Evolutionary conservation across 768 basidiomycete species (phyloP).

Genomic region (Lactarius tabidus): DNA sequence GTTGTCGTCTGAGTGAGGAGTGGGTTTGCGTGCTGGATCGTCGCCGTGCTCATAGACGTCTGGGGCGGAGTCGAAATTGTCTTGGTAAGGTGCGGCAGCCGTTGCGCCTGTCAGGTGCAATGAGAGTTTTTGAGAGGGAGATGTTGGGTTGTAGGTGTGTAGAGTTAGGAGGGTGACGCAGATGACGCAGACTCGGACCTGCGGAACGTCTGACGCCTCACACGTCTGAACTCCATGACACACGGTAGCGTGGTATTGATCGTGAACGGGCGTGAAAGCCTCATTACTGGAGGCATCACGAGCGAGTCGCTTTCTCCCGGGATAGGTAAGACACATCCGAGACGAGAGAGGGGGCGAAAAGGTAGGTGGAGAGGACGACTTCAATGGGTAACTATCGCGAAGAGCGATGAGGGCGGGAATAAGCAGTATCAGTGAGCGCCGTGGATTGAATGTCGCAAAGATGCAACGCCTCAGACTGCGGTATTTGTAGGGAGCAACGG

Average conservation of each 20-base stretch:
- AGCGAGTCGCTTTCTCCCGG: too few relatives aligned
- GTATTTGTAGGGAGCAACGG: not conserved
- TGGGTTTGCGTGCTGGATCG: slow-evolving; percentile 30
- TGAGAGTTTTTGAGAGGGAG: not conserved
- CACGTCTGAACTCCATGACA: too few relatives aligned
- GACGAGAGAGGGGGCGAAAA: too few relatives aligned
- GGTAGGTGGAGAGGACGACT: not conserved
- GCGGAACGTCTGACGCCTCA: not conserved
- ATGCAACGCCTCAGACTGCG: too few relatives aligned
- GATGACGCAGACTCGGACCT: not conserved
- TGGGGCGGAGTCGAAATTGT: not conserved
- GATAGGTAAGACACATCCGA: too few relatives aligned
- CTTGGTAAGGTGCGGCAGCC: not conserved
- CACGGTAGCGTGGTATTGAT: not conserved
- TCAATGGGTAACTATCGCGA: not conserved
- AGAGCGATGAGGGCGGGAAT: not conserved
- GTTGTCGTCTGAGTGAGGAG: slow-evolving; percentile 57
- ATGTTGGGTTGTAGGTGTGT: not conserved
- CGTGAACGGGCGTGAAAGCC: not conserved
- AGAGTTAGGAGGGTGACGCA: not conserved
- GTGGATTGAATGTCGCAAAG: too few relatives aligned
- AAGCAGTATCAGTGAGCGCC: too few relatives aligned
- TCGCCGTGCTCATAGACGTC: not conserved
- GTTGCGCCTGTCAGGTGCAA: not conserved
- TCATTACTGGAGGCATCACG: not conserved